Percentiles rank a stretch among this genome's conserved stretches.
Evolutionary conservation across 2,329 filamentous ascomycete genomes (phyloP).

Genomic region (Monosporascus cannonballus): DNA sequence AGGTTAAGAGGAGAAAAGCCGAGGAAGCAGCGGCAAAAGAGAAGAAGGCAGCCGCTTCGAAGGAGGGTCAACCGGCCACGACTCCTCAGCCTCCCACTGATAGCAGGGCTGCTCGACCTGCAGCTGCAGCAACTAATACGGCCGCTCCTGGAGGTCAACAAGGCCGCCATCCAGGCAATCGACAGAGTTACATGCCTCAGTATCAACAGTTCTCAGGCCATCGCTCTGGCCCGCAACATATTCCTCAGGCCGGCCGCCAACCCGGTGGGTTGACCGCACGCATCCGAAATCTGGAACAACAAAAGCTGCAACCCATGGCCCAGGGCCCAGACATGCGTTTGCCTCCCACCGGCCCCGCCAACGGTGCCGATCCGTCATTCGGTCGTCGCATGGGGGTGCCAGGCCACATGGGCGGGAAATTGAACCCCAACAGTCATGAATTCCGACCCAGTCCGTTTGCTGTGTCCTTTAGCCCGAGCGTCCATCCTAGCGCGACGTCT

Average conservation of each 20-base stretch:
- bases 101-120: slow-evolving; percentile 25
- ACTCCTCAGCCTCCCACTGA: slow-evolving; percentile 14
- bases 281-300: slow-evolving; percentile 46
- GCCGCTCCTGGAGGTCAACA: slow-evolving; percentile 13
- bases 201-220: slow-evolving; percentile 42
- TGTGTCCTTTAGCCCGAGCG: slow-evolving; percentile 70
- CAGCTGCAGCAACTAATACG: slow-evolving; percentile 19
- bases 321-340: slow-evolving; percentile 54
- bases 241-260: slow-evolving; percentile 33
- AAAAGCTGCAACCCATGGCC: slow-evolving; percentile 31
- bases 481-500: slow-evolving; percentile 58
- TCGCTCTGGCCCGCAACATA: slow-evolving; percentile 37
- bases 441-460: slow-evolving; percentile 84
- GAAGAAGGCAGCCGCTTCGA: slow-evolving; percentile 44
- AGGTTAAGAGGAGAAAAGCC: slow-evolving; percentile 43
- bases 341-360: slow-evolving; percentile 68
- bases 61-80: slow-evolving; percentile 37
- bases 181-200: slow-evolving; percentile 43
- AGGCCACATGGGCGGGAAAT: slow-evolving; percentile 46
- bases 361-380: slow-evolving; percentile 46
- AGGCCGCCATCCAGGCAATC: slow-evolving; percentile 39
- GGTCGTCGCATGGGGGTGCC: slow-evolving; percentile 47
- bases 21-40: slow-evolving; percentile 39
- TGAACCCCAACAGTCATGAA: slow-evolving; percentile 65
- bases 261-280: slow-evolving; percentile 44